phyloP scores from a whole-genome alignment of 2,329 filamentous ascomycete species.

The Penicillium sp. region DNA sequence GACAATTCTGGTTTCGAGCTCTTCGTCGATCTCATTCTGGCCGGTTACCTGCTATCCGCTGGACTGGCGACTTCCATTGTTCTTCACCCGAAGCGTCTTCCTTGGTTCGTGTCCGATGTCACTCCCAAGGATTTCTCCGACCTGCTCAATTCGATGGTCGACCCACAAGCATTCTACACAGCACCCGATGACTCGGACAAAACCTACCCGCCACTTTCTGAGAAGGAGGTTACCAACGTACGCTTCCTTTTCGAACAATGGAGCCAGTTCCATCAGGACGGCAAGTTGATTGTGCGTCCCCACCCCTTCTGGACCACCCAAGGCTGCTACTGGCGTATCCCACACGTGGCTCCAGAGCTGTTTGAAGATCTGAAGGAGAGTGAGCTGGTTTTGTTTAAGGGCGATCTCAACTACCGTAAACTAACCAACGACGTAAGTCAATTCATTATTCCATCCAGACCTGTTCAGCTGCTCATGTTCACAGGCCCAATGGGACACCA shows the following conservation, averaged over 20 bases:
- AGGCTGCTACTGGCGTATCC: slow-evolving; percentile 84
- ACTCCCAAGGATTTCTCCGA: slow-evolving; percentile 76
- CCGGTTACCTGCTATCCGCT: slow-evolving; percentile 78
- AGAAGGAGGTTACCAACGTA: slow-evolving; percentile 62
- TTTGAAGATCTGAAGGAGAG: slow-evolving; percentile 72
- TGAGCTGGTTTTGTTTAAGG: slow-evolving; percentile 92
- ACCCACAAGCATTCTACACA: slow-evolving; percentile 72
- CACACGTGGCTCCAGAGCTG: slow-evolving; percentile 60
- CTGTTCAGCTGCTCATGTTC: background rate
- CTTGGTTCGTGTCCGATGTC: slow-evolving; percentile 98
- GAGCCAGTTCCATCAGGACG: slow-evolving; percentile 72
- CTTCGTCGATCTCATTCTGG: slow-evolving; percentile 88
- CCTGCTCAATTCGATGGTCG: slow-evolving; percentile 73
- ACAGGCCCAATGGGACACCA: slow-evolving; percentile 75
- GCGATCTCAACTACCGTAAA: slow-evolving; percentile 94
- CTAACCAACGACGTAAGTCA: slow-evolving; percentile 76
- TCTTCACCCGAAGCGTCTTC: slow-evolving; percentile 87
- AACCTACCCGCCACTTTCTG: slow-evolving; percentile 57
- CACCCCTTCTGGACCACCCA: slow-evolving; percentile 88
- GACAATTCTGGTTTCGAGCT: slow-evolving; percentile 98
- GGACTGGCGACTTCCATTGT: slow-evolving; percentile 81
- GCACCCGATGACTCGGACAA: slow-evolving; percentile 60
- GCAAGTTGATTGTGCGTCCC: slow-evolving; percentile 73
- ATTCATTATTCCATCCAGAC: background rate
- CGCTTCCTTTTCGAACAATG: slow-evolving; percentile 76